Percentiles rank a stretch among this genome's conserved stretches.
phyloP scores from a whole-genome alignment of 495 filamentous ascomycete species.

The Cercophora scortea region DNA sequence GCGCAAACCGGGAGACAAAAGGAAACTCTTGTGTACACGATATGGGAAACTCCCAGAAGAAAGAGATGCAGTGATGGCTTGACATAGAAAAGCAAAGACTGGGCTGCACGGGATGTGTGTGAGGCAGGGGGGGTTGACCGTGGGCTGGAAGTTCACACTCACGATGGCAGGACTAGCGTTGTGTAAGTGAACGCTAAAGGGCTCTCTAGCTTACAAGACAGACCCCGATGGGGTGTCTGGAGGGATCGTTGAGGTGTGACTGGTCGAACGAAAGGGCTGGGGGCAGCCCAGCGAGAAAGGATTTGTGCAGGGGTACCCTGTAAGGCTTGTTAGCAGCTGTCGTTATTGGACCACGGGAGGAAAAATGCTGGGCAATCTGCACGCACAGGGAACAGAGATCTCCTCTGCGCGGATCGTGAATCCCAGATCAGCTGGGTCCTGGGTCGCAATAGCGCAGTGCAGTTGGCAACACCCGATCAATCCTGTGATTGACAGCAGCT shows the following conservation, averaged over 20 bases:
- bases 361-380: conserved; percentile 6
- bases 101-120: conserved; percentile 1
- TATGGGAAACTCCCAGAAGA: not conserved
- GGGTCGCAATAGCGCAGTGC: not conserved
- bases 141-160: conserved; percentile 10
- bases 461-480: conserved; percentile 10
- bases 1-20: not conserved
- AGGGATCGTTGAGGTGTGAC: not conserved
- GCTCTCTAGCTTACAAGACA: not conserved
- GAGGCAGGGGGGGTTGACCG: conserved; percentile 2
- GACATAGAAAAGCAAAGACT: conserved; percentile 12
- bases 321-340: conserved; percentile 16
- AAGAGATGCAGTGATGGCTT: not conserved
- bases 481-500: conserved; percentile 19
- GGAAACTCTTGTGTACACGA: no score
- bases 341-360: conserved; percentile 17
- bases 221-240: not conserved
- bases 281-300: not conserved
- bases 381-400: conserved; percentile 19
- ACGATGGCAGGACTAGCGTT: conserved; percentile 1
- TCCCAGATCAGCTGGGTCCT: conserved; percentile 22
- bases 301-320: conserved; percentile 15
- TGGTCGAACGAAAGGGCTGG: conserved; percentile 12
- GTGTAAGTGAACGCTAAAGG: conserved; percentile 13
- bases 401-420: conserved; percentile 17